Evolutionary conservation across 805 yeast genomes (phyloP).

Genomic region (Sugiyamaella chiloensis): DNA sequence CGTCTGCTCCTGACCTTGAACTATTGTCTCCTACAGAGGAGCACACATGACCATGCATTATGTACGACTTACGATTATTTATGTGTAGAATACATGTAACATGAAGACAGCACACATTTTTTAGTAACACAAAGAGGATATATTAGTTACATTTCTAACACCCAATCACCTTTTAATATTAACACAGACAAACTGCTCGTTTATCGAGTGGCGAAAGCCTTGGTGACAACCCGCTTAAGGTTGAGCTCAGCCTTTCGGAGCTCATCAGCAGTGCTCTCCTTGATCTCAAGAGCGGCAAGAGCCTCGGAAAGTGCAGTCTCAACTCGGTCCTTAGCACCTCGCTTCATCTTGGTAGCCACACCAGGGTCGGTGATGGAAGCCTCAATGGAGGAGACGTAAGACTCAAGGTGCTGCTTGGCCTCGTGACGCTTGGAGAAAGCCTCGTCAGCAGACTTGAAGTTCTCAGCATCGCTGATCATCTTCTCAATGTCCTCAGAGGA

Average conservation of each 20-base stretch:
- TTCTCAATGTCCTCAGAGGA: slow-evolving; percentile 94
- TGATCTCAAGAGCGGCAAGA: slow-evolving; percentile 94
- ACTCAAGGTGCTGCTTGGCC: slow-evolving; percentile 98
- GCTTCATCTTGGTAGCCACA: slow-evolving; percentile 95
- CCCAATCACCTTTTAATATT: neutral
- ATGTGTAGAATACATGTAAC: slow-evolving; percentile 4
- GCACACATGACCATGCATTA: too few relatives aligned
- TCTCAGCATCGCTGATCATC: slow-evolving; percentile 98
- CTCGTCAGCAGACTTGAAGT: slow-evolving; percentile 98
- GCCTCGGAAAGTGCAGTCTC: slow-evolving; percentile 98
- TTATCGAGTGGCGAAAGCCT: slow-evolving; percentile 94
- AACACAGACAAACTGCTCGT: neutral
- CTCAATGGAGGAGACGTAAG: slow-evolving; percentile 95
- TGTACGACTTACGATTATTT: slow-evolving; percentile 3
- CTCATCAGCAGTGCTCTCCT: slow-evolving; percentile 95
- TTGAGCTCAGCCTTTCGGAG: slow-evolving; percentile 98
- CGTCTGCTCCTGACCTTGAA: too few relatives aligned
- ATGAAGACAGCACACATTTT: too few relatives aligned
- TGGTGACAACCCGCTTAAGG: slow-evolving; percentile 98
- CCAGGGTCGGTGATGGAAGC: slow-evolving; percentile 97
- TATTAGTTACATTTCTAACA: slow-evolving; percentile 5
- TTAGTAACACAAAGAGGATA: slow-evolving; percentile 5
- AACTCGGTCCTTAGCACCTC: slow-evolving; percentile 94
- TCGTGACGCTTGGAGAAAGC: slow-evolving; percentile 99
- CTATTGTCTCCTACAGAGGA: too few relatives aligned